Percentiles rank a stretch among this genome's conserved stretches.
Conservation (phyloP, 2,329 filamentous ascomycete genomes). For the Sporothrix schenckii region DNA sequence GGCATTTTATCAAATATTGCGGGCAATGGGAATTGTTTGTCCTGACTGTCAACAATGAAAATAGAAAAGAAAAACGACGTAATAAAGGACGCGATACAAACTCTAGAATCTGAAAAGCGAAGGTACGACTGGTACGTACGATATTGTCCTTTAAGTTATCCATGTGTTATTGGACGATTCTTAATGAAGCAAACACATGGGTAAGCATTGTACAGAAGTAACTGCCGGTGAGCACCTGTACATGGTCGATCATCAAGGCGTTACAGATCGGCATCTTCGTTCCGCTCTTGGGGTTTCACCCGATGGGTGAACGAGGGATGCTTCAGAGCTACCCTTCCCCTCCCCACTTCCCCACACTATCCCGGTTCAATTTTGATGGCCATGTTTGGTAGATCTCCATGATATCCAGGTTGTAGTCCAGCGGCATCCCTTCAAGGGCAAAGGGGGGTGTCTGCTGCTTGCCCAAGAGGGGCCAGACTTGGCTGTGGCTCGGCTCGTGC, state of each 20-base stretch:
- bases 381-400: conserved; percentile 20
- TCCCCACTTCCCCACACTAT: background rate
- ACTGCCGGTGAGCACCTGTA: background rate
- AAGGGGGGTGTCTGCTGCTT: conserved; percentile 30
- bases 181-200: background rate
- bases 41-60: background rate
- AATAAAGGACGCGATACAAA: no score
- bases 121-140: background rate
- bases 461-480: conserved; percentile 31
- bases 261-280: background rate
- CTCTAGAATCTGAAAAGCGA: background rate
- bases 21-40: background rate
- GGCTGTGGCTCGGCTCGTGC: background rate
- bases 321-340: background rate
- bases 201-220: background rate
- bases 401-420: conserved; percentile 31
- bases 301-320: background rate
- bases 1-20: background rate
- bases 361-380: background rate
- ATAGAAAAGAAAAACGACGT: background rate
- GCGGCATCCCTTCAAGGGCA: conserved; percentile 27
- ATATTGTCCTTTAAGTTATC: background rate
- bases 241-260: background rate
- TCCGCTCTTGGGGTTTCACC: background rate
- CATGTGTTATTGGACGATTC: background rate